phyloP scores from a whole-genome alignment of 768 basidiomycete genomes.

The Amanita fuliginea region DNA sequence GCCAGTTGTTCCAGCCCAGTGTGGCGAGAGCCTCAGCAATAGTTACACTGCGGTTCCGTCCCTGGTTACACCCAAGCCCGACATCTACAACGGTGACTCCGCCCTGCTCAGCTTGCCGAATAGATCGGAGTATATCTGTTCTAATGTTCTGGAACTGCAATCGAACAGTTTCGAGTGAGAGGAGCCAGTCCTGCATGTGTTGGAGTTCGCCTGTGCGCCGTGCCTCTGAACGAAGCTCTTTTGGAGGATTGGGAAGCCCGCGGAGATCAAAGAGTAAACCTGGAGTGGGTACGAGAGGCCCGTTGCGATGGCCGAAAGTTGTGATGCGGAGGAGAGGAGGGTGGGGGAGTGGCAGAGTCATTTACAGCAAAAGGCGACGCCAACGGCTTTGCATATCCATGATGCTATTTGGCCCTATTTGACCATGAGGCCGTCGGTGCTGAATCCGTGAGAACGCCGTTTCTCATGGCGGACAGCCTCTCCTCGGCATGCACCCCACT shows the following conservation, averaged over 20 bases:
- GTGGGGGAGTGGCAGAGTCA: background rate
- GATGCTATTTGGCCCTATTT: background rate
- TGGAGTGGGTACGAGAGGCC: background rate
- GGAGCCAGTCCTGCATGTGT: slow-evolving; percentile 5
- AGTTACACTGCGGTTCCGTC: slow-evolving; percentile 5
- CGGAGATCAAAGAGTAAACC: slow-evolving; percentile 3
- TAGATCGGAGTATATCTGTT: background rate
- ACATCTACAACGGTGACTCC: background rate
- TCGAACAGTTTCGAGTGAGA: background rate
- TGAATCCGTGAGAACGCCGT: no score
- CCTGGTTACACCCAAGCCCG: background rate
- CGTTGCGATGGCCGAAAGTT: slow-evolving; percentile 1
- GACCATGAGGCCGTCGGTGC: background rate
- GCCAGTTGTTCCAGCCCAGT: background rate
- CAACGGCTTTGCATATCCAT: no score
- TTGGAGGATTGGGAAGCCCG: slow-evolving; percentile 4
- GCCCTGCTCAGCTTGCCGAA: background rate
- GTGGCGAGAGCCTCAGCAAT: slow-evolving; percentile 2
- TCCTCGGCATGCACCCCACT: slow-evolving; percentile 80
- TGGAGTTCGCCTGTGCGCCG: background rate
- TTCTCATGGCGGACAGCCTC: slow-evolving; percentile 67
- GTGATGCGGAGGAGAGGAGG: slow-evolving; percentile 1
- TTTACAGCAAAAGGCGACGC: background rate
- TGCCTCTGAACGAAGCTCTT: slow-evolving; percentile 1
- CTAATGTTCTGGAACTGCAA: background rate